Conservation (phyloP, 352 stramenopile species). For the Phytophthora aleatoria region DNA sequence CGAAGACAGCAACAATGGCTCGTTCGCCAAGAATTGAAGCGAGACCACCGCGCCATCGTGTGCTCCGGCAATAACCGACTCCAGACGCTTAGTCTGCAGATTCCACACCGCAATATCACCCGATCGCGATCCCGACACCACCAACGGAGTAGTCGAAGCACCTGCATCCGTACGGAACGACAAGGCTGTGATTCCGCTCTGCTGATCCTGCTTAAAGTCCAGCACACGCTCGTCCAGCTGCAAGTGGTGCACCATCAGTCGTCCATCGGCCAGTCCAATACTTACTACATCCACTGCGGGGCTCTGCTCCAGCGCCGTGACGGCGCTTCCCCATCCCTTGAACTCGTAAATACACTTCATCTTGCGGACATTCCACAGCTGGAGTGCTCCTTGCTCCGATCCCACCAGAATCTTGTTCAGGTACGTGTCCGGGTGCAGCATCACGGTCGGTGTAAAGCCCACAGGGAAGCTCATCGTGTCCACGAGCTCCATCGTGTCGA, state of each 20-base stretch:
- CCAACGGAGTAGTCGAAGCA: conserved; percentile 51
- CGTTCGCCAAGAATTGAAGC: conserved; percentile 85
- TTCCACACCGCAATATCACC: conserved; percentile 93
- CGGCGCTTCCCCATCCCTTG: conserved; percentile 62
- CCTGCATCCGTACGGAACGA: conserved; percentile 90
- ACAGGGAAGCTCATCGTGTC: conserved; percentile 58
- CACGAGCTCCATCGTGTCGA: conserved; percentile 64
- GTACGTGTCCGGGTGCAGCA: conserved; percentile 93
- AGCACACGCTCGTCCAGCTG: conserved; percentile 85
- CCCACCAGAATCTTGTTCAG: conserved; percentile 95
- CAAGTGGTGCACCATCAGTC: conserved; percentile 88
- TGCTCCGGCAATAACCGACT: conserved; percentile 76
- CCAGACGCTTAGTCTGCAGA: conserved; percentile 85
- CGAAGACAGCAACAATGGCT: conserved; percentile 88
- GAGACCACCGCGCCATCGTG: conserved; percentile 81
- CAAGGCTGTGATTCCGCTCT: conserved; percentile 82
- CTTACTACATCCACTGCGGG: conserved; percentile 90
- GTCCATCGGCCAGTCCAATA: conserved; percentile 81
- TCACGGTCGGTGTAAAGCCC: conserved; percentile 69
- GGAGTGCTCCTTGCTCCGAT: conserved; percentile 75
- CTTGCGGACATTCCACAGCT: conserved; percentile 93
- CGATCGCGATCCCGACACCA: conserved; percentile 69
- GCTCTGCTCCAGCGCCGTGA: conserved; percentile 86
- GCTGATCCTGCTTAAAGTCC: conserved; percentile 76
- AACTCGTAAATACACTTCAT: conserved; percentile 91